Evolutionary conservation across 2,329 filamentous ascomycete genomes (phyloP), one percentile per base, ranked within the genome.

Genomic region (Lojkania enalia): DNA sequence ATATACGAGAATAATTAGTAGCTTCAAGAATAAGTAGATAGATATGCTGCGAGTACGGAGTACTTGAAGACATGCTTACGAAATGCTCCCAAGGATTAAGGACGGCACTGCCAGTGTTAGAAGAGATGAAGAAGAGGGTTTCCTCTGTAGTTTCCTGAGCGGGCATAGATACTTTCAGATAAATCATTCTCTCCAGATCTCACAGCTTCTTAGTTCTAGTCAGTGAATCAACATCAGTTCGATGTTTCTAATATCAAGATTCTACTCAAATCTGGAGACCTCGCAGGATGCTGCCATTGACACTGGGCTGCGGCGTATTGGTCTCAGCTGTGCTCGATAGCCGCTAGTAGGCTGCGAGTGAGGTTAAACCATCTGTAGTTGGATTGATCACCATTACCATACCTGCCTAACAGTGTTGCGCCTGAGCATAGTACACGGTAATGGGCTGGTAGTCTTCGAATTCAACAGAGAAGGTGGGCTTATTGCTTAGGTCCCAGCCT

Each of bases 31-130:
- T 19, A 39, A 19, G 36, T 39, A 27, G 36, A 39, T 13, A 39
- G 21, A 39, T 39, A 23, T 39, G 36, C 20, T 13, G 36, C 36
- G 12, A 39, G 36, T 16, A 39, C 23, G 20, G 36, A 39, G 36
- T 39, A 39, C 36, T 39, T 39, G 20, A 39, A 39, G 36, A 25
- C 36, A 39, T 39, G 36, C 36, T 39, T 39, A 27, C 36, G 20
- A 39, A 16, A 39, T 39, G 36, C 36, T 39, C 15, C 20, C 6
- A 39, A 39, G 36, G 36, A 16, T 39, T 39, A 39, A 16, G 36
- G 15, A 39, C 36, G 20, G 36, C 36, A 39, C 15, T 39, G 36
- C 36, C 20, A 39, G 36, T 39, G 36, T 39, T 39, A 39, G 21
- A 39, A 39, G 36, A 39, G 36, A 39, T 39, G 20, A 39, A 39